These are phyloP conservation scores for Tardiomyces digboiensis DNA, from an alignment of 1,139 yeast genomes.

Conservation along the genomic window DNA sequence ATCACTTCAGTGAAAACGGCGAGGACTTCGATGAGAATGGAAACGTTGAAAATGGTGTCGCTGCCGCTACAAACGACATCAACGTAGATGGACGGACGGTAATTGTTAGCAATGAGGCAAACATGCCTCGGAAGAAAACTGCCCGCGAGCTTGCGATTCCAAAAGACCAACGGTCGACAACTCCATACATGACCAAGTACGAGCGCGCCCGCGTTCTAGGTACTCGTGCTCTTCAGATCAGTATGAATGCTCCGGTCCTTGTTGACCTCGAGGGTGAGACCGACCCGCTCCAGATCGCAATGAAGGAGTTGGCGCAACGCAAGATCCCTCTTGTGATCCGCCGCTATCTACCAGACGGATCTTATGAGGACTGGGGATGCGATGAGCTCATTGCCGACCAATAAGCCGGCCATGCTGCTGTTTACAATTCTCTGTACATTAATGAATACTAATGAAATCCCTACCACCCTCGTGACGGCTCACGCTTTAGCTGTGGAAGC, in stretches of 20 bases:
- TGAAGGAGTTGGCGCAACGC: conserved; percentile 92
- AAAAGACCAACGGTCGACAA: conserved; percentile 79
- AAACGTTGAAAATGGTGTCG: conserved; percentile 24
- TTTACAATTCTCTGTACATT: background rate
- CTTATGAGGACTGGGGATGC: conserved; percentile 98
- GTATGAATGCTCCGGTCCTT: conserved; percentile 96
- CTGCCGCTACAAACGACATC: conserved; percentile 40
- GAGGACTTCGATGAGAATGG: conserved; percentile 37
- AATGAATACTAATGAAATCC: background rate
- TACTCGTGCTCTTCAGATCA: conserved; percentile 91
- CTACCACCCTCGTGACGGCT: background rate
- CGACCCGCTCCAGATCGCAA: conserved; percentile 96
- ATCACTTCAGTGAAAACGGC: conserved; percentile 64
- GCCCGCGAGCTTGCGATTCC: conserved; percentile 81
- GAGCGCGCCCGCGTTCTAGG: conserved; percentile 97
- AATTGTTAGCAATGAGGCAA: conserved; percentile 30
- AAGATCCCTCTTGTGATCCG: conserved; percentile 93
- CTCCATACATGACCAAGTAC: conserved; percentile 98
- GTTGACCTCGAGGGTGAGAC: conserved; percentile 99
- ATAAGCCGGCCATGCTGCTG: conserved; percentile 19
- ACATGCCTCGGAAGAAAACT: conserved; percentile 51
- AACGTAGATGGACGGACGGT: conserved; percentile 70
- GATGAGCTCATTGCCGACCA: conserved; percentile 93
- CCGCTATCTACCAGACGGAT: conserved; percentile 94
- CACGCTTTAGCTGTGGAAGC: background rate